Base-by-base conservation (phyloP, 2,329 filamentous ascomycete genomes). In the Cephalotrichum gorgonifer region DNA sequence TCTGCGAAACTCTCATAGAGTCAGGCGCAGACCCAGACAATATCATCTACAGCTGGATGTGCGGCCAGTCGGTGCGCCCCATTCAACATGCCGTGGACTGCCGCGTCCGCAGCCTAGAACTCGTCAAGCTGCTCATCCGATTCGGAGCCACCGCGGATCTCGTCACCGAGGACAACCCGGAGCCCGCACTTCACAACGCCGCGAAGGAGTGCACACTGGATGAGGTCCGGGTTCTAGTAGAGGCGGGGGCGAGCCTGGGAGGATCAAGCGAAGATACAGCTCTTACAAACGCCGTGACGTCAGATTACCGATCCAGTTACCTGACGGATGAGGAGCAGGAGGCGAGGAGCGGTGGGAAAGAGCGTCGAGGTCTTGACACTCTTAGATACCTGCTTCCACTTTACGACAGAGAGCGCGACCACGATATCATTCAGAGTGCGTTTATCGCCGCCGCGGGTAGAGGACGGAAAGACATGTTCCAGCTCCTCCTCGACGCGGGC, bases 401-500 rank as follows among this genome's bases (percentile, higher is more conserved):
- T 6, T 38, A 38, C 33, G 33, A 38, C n/a, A n/a, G 7, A 20
- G 33, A 38, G n/a, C 7, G 12, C 12, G 33, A 38, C 33, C 33
- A 38, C 15, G 33, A 38, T 15, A 9, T 38, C 33, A 38, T 38
- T 6, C 33, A 38, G 33, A 20, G 8, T 6, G 33, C 33, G 6
- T 15, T 38, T 20, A 38, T 38, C 11, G 33, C n/a, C 12, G 33
- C 33, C 33, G 33, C 15, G 33, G 15, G 12, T 6, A 6, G 6
- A 14, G 6, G n/a, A 14, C 11, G 33, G 6, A 38, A 38, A 15
- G 33, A 38, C 2, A 57, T 64, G 5, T 43, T 68, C 11, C 52
- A 54, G 15, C 52, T 63, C 50, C 60, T 68, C 4, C 50, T 68
- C 3, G 55, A 62, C 3, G 58, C 58, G 4, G 60, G 61, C 3